Base-by-base conservation (phyloP, 2,329 filamentous ascomycete genomes). In the Venturia effusa region DNA sequence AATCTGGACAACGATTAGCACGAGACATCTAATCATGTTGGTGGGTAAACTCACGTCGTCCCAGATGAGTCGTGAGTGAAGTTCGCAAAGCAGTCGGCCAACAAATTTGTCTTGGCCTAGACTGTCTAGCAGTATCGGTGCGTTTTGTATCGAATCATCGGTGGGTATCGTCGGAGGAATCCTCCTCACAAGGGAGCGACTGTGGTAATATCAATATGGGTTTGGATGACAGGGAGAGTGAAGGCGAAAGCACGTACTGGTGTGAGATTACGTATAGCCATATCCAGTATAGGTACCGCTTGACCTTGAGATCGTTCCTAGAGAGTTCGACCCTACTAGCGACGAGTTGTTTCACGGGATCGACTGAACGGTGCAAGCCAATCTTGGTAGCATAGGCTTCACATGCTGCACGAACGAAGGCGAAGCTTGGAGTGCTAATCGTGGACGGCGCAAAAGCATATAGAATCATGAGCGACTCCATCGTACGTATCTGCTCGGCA, bases 281-380 rank as follows among this genome's bases (percentile, higher is more conserved):
- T 27, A 55, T 55, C 51, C 51, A 55, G 30, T 55, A 55, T 8
- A 55, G 51, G 34, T 55, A 55, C 34, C 51, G 32, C 51, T 55
- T 55, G 10, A 55, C 51, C 51, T 55, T 55, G 27, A 55, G 51
- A 55, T 55, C 51, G 19, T 55, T 55, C 10, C 30, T 55, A 27
- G 51, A 55, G 6, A 55, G 30, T n/a, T 55, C 51, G 27, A 34
- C 30, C 13, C 51, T 30, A 19, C 30, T 55, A 7, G 51, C 30
- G 22, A 55, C 51, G 13, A 55, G 51, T 10, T 55, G 51, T 34
- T 55, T 55, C 51, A 55, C 51, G 30, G 51, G 15, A 55, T 55
- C 51, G 15, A 55, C 51, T 6, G 51, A 32, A 34, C 51, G 51
- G n/a, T 55, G 51, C 27, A 55, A n/a, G 15, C 51, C 51, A 34